Evolutionary conservation across 768 basidiomycete species (phyloP).

Genomic region (Amanita muscaria): DNA sequence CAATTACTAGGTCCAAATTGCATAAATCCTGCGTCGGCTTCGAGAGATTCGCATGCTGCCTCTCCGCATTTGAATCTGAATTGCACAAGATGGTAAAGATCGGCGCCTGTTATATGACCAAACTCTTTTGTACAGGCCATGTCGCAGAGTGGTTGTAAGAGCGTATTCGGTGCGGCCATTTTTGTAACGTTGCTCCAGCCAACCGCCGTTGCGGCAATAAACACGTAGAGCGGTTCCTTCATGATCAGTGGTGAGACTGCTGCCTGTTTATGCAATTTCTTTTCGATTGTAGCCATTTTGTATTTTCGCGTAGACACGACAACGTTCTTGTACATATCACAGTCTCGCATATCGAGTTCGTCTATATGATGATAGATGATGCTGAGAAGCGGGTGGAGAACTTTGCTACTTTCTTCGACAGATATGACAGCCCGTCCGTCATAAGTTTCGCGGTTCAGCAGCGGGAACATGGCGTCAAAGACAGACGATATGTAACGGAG

Average conservation of each 20-base stretch:
- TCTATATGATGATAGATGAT: not conserved
- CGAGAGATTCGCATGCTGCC: not conserved
- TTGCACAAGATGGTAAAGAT: not conserved
- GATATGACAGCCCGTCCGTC: not conserved
- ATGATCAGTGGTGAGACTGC: not conserved
- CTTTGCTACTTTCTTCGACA: not conserved
- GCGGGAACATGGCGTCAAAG: slow-evolving; percentile 21
- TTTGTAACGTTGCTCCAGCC: not conserved
- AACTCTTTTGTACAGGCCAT: not conserved
- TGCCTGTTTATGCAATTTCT: not conserved
- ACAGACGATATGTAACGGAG: slow-evolving; percentile 22
- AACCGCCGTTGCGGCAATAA: not conserved
- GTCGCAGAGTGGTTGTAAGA: not conserved
- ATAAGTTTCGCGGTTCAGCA: not conserved
- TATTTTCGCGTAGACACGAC: not conserved
- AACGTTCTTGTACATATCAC: not conserved
- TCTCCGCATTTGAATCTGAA: slow-evolving; percentile 3
- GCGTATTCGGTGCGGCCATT: slow-evolving; percentile 3
- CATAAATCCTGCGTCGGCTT: not conserved
- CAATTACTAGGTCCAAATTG: not conserved
- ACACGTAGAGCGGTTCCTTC: not conserved
- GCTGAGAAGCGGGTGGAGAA: not conserved
- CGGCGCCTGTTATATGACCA: not conserved
- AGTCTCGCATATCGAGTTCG: not conserved
- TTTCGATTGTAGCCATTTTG: not conserved